Evolutionary conservation across 2,329 filamentous ascomycete species (phyloP), one percentile per base, ranked within the genome.

Genomic region (Colletotrichum tanaceti): DNA sequence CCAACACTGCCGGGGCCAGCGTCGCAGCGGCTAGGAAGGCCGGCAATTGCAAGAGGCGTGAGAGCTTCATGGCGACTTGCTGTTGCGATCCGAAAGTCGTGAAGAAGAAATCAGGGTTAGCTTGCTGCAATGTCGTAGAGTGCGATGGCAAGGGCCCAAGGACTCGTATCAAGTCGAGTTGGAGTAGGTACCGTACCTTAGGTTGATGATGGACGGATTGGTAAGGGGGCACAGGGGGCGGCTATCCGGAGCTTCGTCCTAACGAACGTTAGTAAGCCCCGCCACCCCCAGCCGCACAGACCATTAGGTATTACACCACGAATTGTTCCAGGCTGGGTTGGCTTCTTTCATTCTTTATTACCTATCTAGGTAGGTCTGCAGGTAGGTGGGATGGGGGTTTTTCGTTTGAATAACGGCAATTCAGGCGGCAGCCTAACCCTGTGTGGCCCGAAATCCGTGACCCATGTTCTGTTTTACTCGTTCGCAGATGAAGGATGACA

Each of bases 61-160:
- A 80, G 49, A 86, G 76, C 79, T 86, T 87, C 87, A 90, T 90
- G 58, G 70, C 73, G 72, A 62, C 43, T 44, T n/a, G 0, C 38
- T 10, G 3, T 7, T 18, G 0, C 6, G n/a, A 6, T 38, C 16
- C 35, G 18, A 7, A 55, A n/a, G 11, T 46, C 14, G 16, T 6
- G 49, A 32, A 41, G 57, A 32, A 32, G 9, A 43, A 39, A 24
- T 1, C 16, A 39, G 7, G 9, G 41, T 41, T n/a, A 39, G 5
- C 28, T 32, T 32, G 28, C 28, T 32, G 28, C 58, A 28, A 38
- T 16, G 4, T 54, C 3, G 18, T 22, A 14, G 13, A 47, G 18
- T 32, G 35, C n/a, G 38, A 32, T 24, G 16, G 47, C 62, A 68
- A 68, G 62, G 62, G 62, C 46, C 43, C 28, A 43, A 55, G 24